Conservation (phyloP, 2,329 filamentous ascomycete species). For the Fusarium oligoseptatum region DNA sequence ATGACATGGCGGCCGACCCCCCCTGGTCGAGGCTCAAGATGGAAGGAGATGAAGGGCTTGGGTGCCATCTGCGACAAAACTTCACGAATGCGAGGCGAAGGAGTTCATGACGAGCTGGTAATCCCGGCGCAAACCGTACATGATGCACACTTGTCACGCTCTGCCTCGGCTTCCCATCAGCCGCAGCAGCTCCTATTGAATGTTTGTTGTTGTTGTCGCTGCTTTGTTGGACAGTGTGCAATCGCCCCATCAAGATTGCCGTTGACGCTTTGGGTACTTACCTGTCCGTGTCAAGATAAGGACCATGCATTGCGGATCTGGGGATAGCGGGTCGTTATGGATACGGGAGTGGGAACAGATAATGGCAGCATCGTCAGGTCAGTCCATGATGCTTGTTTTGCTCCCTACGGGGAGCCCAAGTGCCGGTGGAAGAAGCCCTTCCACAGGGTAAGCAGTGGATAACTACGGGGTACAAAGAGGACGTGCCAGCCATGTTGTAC, state of each 20-base stretch:
- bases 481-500: background rate
- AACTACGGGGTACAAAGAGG: background rate
- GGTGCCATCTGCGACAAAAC: background rate
- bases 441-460: background rate
- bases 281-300: constrained; percentile 8
- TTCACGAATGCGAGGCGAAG: background rate
- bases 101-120: background rate
- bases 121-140: constrained; percentile 6
- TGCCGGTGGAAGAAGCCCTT: background rate
- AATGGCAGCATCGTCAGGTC: background rate
- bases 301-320: constrained; percentile 9
- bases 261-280: background rate
- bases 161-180: background rate
- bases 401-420: background rate
- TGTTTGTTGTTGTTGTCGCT: background rate
- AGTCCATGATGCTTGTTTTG: background rate
- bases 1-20: background rate
- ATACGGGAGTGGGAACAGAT: constrained; percentile 8
- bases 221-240: too few relatives aligned
- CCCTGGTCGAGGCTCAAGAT: constrained; percentile 14
- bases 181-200: background rate
- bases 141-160: background rate
- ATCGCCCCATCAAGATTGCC: constrained; percentile 5
- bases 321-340: constrained; percentile 17
- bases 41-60: constrained; percentile 24